Base-by-base conservation (phyloP, 805 yeast species). In the Babjeviella inositovora region DNA sequence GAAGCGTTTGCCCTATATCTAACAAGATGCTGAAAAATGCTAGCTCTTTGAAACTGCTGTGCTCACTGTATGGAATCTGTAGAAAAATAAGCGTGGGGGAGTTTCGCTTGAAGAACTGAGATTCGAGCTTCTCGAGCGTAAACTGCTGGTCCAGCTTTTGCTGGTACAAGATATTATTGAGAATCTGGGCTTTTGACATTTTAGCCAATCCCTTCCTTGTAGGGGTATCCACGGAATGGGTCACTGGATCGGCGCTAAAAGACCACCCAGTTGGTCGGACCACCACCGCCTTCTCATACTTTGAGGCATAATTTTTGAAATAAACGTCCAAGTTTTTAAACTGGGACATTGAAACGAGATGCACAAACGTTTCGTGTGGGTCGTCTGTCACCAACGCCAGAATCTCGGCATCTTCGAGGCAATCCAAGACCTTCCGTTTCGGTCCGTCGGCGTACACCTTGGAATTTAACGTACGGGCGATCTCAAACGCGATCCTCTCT, bases 261-360 rank as follows among this genome's bases (percentile, higher is more conserved):
- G 82, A 59, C 97, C 97, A 90, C 0, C 97, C 97, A 0, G 96
- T 84, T 0, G 97, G 96, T 23, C 68, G 55, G 17, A 79, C 53
- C 0, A 80, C 93, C n/a, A 77, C 55, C 19, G 81, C 58, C 22
- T 67, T 55, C 24, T 69, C 70, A 39, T 62, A 75, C 19, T 52
- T 45, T 14, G 41, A 45, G 18, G 49, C 50, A 29, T 59, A 61
- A 14, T 43, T 45, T 31, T 56, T 54, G 50, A 64, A 65, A 31
- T 73, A 70, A 13, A 48, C 50, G 8, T 56, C 45, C 23, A 77
- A 43, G 34, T 48, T 44, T 24, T 49, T 52, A 34, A 70, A 45
- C 14, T 72, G 66, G 3, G 61, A 49, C 65, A 87, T 62, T 2
- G 85, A 65, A 0, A 79, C 75, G 15, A 87, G 45, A 45, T 87